Base-by-base conservation (phyloP, 306 rosid species). In the Trifolium fragiferum region DNA sequence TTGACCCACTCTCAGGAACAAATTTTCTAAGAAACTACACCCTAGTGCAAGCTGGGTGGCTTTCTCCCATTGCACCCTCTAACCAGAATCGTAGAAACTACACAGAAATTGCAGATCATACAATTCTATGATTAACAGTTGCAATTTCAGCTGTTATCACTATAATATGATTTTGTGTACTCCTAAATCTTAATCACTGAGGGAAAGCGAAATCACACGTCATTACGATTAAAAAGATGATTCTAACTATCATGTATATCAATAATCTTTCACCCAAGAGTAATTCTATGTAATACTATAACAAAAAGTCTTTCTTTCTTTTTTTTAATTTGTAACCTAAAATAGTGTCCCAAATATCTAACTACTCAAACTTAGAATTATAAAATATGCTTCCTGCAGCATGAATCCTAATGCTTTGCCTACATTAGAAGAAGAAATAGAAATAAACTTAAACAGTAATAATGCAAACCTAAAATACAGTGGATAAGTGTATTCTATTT, bases 281-380 rank as follows among this genome's bases (percentile, higher is more conserved):
- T 6, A 27, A 7, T 59, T 19, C 13, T 59, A 11, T n/a, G 18
- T 33, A 61, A 30, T 30, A 30, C 33, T 4, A 30, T 30, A 30
- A 30, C 60, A 63, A 35, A 62, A 33, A 3, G 21, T 61, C 44
- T 30, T 12, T 61, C 2, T 32, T n/a, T 3, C 0, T 10, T 10
- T 9, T n/a, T 74, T 50, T 64, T 64, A 27, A 38, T 19, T 40
- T 23, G 12, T 58, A 38, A 37, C 23, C 18, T 18, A 57, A 62
- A 84, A 80, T 66, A 44, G 79, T 41, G 67, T 82, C 76, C 11
- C 83, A 72, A 76, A 44, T 64, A 73, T 82, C 90, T 72, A 82
- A 72, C 38, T 85, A 83, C 57, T 83, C 86, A 79, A 72, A 82
- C 68, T 60, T 76, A 32, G 76, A 76, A 70, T 79, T 69, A 65